Conservation (phyloP, 1,284 basidiomycete species). For the Heterobasidion parviporum region DNA sequence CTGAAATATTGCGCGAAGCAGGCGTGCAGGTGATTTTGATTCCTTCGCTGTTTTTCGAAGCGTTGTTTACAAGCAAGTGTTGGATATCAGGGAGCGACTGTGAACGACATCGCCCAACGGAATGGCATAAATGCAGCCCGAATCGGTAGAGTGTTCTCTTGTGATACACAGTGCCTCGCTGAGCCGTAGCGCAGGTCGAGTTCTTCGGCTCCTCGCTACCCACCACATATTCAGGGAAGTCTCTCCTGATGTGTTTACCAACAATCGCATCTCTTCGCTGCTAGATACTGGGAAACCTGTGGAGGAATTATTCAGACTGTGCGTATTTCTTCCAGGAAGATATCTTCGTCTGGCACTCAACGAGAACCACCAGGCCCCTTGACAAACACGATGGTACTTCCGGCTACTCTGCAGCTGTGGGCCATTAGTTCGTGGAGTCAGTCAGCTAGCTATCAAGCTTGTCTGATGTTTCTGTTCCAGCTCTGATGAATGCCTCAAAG, state of each 20-base stretch:
- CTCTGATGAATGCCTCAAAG: slow-evolving; percentile 18
- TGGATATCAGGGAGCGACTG: slow-evolving; percentile 13
- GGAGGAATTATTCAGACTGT: slow-evolving; percentile 7
- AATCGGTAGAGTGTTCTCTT: slow-evolving; percentile 5
- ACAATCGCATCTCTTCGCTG: slow-evolving; percentile 20
- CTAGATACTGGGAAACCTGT: slow-evolving; percentile 20
- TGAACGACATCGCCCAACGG: slow-evolving; percentile 15
- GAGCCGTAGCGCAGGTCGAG: slow-evolving; percentile 12
- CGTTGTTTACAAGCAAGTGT: background rate
- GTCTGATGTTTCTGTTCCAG: slow-evolving; percentile 6
- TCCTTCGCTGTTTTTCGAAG: background rate
- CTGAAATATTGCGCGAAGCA: background rate
- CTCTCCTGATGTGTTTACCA: slow-evolving; percentile 21
- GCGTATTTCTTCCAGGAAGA: background rate
- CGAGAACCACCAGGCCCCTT: background rate
- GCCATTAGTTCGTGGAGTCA: slow-evolving; percentile 14
- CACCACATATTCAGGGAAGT: slow-evolving; percentile 21
- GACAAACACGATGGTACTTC: slow-evolving; percentile 19
- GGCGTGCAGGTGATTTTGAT: background rate
- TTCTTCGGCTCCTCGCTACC: slow-evolving; percentile 20
- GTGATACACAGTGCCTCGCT: background rate
- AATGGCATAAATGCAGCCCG: slow-evolving; percentile 10
- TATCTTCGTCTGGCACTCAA: background rate
- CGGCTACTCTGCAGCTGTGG: slow-evolving; percentile 15
- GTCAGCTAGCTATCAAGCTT: background rate